Base-by-base conservation (phyloP, 2,329 filamentous ascomycete genomes). In the Sporothrix euskadiensis region DNA sequence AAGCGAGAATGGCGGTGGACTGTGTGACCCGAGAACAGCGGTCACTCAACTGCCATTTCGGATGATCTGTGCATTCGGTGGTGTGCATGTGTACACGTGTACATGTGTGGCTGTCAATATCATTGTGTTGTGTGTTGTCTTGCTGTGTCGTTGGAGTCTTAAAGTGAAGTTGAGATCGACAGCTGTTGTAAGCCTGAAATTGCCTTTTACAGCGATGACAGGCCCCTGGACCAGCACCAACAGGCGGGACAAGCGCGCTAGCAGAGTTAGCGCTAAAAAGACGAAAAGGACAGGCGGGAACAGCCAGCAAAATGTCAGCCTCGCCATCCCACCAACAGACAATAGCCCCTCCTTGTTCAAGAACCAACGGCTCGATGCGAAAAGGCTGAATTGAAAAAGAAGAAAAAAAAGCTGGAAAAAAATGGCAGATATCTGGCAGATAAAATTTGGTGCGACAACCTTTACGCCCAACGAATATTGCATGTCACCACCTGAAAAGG, bases 81-180 rank as follows among this genome's bases (percentile, higher is more conserved):
- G 56, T 61, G 41, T 61, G 52, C 14, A 19, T 32, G 6, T 32
- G 14, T 35, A 26, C 26, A 26, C 2, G 26, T 61, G 41, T 61
- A 35, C 14, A 19, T 32, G 6, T 32, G 14, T 35, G 61, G 69
- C 47, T 30, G 39, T 47, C 39, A n/a, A 22, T 54, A 22, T 10
- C 52, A 22, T 54, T 22, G 19, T 9, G n/a, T 22, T 54, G 52
- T 22, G 9, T n/a, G 52, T 6, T 22, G 52, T 54, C 5, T 54
- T 54, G 35, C 12, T 57, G 32, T 57, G 10, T 10, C 47, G n/a
- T 41, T 39, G 2, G 32, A 35, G 16, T 8, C 8, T 8, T 19
- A n/a, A 35, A n/a, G 39, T n/a, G 26, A 30, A 44, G 52, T n/a
- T 16, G 4, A 30, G 22, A 35, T n/a, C 74, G 75, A 77, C 86